Base-by-base conservation (phyloP, 352 stramenopile genomes). In the Pilasporangium apinafurcum region DNA sequence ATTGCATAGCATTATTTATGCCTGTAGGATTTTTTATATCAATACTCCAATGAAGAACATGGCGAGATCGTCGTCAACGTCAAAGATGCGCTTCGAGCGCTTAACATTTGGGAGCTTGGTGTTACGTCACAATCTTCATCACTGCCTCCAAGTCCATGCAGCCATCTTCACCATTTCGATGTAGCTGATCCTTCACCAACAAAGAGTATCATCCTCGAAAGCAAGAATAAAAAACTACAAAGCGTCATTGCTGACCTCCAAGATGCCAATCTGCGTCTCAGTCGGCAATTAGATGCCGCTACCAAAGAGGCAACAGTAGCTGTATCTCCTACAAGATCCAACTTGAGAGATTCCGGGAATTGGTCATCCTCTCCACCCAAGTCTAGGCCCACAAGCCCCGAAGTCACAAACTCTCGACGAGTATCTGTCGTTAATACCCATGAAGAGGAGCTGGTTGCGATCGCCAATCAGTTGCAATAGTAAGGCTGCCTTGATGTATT, bases 401-500 rank as follows among this genome's bases (percentile, higher is more conserved):
- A 1, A 16, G 21, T 9, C 32, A 29, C 16, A 13, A 52, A 25
- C 5, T 36, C 45, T 18, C 17, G 26, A 0, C 33, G 33, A 2
- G 50, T 26, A 20, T 37, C 7, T 2, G 27, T 75, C 13, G 55
- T 72, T 9, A 72, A 56, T 17, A 14, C 46, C 2, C 62, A 75
- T 27, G 73, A 86, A 42, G 48, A 75, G 8, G 59, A 77, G n/a
- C 52, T 86, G 0, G 35, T 73, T 24, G 33, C 45, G 14, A 68
- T 86, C 1, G 69, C 69, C 5, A 73, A 62, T 18, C 53, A 51
- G 1, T 51, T 86, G 12, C 60, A 79, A 35, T 83, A 76, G 66
- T 78, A 57, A 44, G 65, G 67, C 2, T 25, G 7, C 3, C 27
- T 2, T 28, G n/a, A n/a, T 24, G 4, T 27, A 37, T 22, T 12